Evolutionary conservation across 2,329 filamentous ascomycete genomes (phyloP), one percentile per base, ranked within the genome.

Genomic region (Pseudocercospora fuligena): DNA sequence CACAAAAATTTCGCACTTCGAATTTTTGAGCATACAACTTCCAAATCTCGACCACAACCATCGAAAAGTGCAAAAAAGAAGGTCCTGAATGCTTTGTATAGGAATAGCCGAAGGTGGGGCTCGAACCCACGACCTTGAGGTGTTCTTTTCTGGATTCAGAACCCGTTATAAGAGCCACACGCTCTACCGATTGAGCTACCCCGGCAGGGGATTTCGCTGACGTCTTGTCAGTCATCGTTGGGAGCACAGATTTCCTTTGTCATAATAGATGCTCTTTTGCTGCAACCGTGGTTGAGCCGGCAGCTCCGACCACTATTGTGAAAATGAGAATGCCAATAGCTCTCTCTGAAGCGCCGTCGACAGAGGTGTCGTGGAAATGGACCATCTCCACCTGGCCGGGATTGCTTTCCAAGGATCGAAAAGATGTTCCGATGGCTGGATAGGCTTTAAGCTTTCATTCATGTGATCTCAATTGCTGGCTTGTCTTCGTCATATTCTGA

Each of bases 111-210:
- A 72, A 72, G 70, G 70, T 66, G 70, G 68, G 70, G 70, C 70
- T 71, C 66, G 68, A 70, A 72, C 70, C 68, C 70, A 66, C 70
- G 70, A 70, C 68, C 70, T 72, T 70, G 68, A 70, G 70, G 68
- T 72, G 61, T 53, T 60, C 61, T 65, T 43, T 40, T 43, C 16
- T 31, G 51, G 53, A 29, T 40, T 7, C 9, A 36, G 8, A 36
- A 57, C 57, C 40, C 16, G 19, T 43, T 27, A 47, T 71, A 72
- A 73, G 69, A 73, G 71, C 71, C 71, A 73, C 69, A 73, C 69
- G 66, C 81, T 82, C 81, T 82, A 79, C 80, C 81, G 80, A 83
- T 83, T 83, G 81, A 83, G 81, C 81, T 83, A 82, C 79, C 80
- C 81, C 77, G 80, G 81, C 81, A 60, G 31, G 25, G 23, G 23